phyloP scores from a whole-genome alignment of 306 rosid species.

The barrel medic (Medicago truncatula) region DNA sequence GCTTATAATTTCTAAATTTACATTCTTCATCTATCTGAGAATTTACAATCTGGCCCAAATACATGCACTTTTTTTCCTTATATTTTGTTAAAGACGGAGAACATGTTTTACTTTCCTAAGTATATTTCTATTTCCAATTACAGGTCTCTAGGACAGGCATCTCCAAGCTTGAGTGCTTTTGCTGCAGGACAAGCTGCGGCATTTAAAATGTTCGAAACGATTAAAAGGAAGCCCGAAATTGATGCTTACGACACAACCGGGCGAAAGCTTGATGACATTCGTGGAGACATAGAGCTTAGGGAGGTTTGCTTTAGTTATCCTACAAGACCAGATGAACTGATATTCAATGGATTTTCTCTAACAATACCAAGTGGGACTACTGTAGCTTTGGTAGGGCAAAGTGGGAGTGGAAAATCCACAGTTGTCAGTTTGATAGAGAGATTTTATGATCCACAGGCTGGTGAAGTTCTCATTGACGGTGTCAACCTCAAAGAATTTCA shows the following conservation, averaged over 20 bases:
- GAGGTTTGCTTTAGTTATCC: slow-evolving; percentile 69
- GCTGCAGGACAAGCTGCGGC: slow-evolving; percentile 90
- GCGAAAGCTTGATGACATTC: slow-evolving; percentile 49
- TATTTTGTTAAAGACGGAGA: background rate
- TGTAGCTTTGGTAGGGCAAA: slow-evolving; percentile 83
- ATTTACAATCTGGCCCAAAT: background rate
- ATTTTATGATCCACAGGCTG: slow-evolving; percentile 80
- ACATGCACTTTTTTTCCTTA: background rate
- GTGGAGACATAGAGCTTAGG: slow-evolving; percentile 57
- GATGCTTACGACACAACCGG: slow-evolving; percentile 70
- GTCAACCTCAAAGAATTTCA: slow-evolving; percentile 71
- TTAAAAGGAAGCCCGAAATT: slow-evolving; percentile 72
- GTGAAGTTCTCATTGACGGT: slow-evolving; percentile 80
- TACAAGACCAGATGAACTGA: slow-evolving; percentile 65
- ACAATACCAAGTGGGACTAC: slow-evolving; percentile 60
- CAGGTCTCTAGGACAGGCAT: slow-evolving; percentile 86
- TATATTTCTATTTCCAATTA: slow-evolving; percentile 11
- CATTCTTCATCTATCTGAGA: background rate
- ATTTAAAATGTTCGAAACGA: slow-evolving; percentile 80
- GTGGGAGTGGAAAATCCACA: slow-evolving; percentile 92
- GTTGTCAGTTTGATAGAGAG: slow-evolving; percentile 86
- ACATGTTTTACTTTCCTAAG: slow-evolving; percentile 3
- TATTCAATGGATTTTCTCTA: slow-evolving; percentile 58
- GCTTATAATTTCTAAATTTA: slow-evolving; percentile 17
- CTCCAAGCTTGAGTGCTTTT: slow-evolving; percentile 84